Percentiles rank a stretch among this genome's conserved stretches.
Evolutionary conservation across 2,329 filamentous ascomycete genomes (phyloP).

Genomic region (Zymoseptoria tritici): DNA sequence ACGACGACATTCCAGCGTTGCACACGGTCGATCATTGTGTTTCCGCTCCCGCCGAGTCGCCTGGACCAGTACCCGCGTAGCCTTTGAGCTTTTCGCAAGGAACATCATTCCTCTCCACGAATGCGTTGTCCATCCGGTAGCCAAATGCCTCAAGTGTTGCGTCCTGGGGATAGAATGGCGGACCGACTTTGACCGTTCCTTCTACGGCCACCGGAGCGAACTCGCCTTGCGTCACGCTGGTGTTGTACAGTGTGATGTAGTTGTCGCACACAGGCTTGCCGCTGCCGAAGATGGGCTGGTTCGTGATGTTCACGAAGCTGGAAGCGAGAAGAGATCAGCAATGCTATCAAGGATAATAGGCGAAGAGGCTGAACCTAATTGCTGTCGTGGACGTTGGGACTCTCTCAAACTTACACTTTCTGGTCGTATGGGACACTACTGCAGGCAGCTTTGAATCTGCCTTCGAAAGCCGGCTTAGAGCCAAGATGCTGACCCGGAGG

Average conservation of each 20-base stretch:
- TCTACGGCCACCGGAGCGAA: slow-evolving; percentile 7
- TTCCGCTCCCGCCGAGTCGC: not conserved
- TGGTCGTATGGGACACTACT: slow-evolving; percentile 5
- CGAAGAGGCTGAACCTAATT: not conserved
- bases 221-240: slow-evolving; percentile 7
- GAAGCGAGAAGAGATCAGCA: not conserved
- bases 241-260: slow-evolving; percentile 10
- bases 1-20: not conserved
- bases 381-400: not conserved
- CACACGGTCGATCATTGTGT: not conserved
- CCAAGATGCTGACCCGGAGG: slow-evolving; percentile 2
- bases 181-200: slow-evolving; percentile 5
- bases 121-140: slow-evolving; percentile 9
- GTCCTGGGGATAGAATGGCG: slow-evolving; percentile 7
- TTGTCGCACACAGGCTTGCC: slow-evolving; percentile 5
- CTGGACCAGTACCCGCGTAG: slow-evolving; percentile 8
- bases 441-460: not conserved
- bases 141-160: slow-evolving; percentile 4
- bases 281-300: slow-evolving; percentile 9
- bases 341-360: not conserved
- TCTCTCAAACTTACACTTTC: not conserved
- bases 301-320: slow-evolving; percentile 11
- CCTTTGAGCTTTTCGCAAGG: slow-evolving; percentile 7
- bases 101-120: slow-evolving; percentile 8
- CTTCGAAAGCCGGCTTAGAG: slow-evolving; percentile 4